phyloP scores from a whole-genome alignment of 2,329 filamentous ascomycete genomes.

The Penicillium brevicompactum region DNA sequence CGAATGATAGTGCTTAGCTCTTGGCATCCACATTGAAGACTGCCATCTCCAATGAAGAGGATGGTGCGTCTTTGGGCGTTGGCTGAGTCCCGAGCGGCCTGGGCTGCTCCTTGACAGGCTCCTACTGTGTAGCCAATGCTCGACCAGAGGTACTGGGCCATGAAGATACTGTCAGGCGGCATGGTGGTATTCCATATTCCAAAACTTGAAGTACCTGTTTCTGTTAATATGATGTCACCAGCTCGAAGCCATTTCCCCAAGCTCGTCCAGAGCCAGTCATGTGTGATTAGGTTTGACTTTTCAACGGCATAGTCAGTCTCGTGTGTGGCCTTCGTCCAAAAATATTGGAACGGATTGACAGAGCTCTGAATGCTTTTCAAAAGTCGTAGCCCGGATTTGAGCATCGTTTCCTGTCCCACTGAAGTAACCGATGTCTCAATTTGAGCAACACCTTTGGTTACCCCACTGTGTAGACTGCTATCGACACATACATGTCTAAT shows the following conservation, averaged over 20 bases:
- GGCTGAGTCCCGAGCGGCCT: background rate
- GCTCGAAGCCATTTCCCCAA: constrained; percentile 1
- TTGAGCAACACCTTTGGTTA: background rate
- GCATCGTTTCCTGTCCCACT: background rate
- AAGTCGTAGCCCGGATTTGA: background rate
- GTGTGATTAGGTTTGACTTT: background rate
- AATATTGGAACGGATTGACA: background rate
- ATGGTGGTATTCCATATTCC: constrained; percentile 4
- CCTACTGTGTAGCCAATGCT: constrained; percentile 13
- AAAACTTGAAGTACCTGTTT: constrained; percentile 12
- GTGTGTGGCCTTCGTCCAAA: background rate
- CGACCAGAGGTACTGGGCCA: constrained; percentile 7
- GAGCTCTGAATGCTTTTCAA: background rate
- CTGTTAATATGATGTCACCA: constrained; percentile 10
- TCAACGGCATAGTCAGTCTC: background rate
- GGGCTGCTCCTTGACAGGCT: constrained; percentile 5
- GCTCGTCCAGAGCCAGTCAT: constrained; percentile 6
- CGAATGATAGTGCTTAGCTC: constrained; percentile 81
- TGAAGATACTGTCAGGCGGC: constrained; percentile 3
- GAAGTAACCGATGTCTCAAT: no score
- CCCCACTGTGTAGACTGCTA: background rate
- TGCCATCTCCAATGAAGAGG: constrained; percentile 81
- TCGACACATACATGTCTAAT: background rate
- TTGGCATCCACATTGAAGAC: constrained; percentile 80
- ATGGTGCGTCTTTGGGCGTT: constrained; percentile 58